Conservation (phyloP, 2,329 filamentous ascomycete species). For the Didymosphaeria variabile region DNA sequence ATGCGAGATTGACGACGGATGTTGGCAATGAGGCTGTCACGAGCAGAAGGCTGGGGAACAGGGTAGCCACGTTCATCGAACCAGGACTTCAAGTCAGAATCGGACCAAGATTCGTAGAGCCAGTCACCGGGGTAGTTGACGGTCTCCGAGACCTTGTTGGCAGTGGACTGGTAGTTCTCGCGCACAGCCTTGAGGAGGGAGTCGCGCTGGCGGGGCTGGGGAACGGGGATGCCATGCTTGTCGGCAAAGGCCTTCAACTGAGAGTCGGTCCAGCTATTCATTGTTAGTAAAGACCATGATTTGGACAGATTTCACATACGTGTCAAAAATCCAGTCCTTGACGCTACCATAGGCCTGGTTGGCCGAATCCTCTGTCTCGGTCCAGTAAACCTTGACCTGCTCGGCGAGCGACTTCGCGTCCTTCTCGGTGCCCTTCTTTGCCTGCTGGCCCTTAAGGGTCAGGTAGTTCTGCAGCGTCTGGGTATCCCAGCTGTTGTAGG, state of each 20-base stretch:
- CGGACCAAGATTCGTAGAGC: slow-evolving; percentile 90
- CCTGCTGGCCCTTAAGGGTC: slow-evolving; percentile 74
- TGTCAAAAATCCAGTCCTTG: slow-evolving; percentile 92
- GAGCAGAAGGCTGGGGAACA: slow-evolving; percentile 81
- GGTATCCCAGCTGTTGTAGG: slow-evolving; percentile 80
- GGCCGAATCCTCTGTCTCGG: slow-evolving; percentile 79
- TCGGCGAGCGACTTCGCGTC: slow-evolving; percentile 73
- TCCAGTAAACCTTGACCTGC: slow-evolving; percentile 78
- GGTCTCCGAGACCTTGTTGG: slow-evolving; percentile 79
- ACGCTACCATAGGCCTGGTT: slow-evolving; percentile 75
- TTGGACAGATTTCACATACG: slow-evolving; percentile 53
- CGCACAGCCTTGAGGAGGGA: slow-evolving; percentile 79
- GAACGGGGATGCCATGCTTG: slow-evolving; percentile 84
- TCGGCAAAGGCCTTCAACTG: slow-evolving; percentile 94
- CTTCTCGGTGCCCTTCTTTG: slow-evolving; percentile 71
- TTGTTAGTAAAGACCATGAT: slow-evolving; percentile 46
- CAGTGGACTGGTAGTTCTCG: slow-evolving; percentile 79
- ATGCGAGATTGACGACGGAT: slow-evolving; percentile 91
- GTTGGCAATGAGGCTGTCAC: slow-evolving; percentile 86
- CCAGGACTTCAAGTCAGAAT: slow-evolving; percentile 94
- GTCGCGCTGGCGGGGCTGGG: slow-evolving; percentile 87
- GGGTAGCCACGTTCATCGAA: slow-evolving; percentile 88
- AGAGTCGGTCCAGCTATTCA: slow-evolving; percentile 85
- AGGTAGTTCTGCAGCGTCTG: slow-evolving; percentile 74
- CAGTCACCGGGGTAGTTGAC: slow-evolving; percentile 91